Percentiles rank a stretch among this genome's conserved stretches.
phyloP scores from a whole-genome alignment of 2,329 filamentous ascomycete genomes.

The Xylaria sp. region DNA sequence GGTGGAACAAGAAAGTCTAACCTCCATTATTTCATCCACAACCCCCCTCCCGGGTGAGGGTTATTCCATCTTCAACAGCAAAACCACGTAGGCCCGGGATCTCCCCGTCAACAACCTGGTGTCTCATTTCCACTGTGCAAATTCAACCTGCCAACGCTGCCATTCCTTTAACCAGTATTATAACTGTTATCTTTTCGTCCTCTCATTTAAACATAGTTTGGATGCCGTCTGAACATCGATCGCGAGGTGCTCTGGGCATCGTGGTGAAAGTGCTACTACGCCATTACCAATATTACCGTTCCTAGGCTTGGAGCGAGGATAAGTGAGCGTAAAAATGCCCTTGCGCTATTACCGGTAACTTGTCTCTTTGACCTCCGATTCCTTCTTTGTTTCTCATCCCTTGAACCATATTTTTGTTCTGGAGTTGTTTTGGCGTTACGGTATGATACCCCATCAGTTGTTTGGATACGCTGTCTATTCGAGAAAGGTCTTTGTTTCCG shows the following conservation, averaged over 20 bases:
- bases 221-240: slow-evolving; percentile 40
- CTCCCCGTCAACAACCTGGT: neutral
- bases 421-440: slow-evolving; percentile 40
- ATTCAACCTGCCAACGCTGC: slow-evolving; percentile 46
- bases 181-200: slow-evolving; percentile 26
- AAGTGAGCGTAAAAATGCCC: slow-evolving; percentile 46
- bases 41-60: no score
- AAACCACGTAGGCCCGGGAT: slow-evolving; percentile 14
- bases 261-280: slow-evolving; percentile 47
- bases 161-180: slow-evolving; percentile 21
- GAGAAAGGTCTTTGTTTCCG: slow-evolving; percentile 37
- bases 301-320: slow-evolving; percentile 28
- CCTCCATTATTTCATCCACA: neutral
- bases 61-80: slow-evolving; percentile 36
- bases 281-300: slow-evolving; percentile 44
- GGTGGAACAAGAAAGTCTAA: slow-evolving; percentile 43
- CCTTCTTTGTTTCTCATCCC: slow-evolving; percentile 23
- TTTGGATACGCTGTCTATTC: slow-evolving; percentile 58
- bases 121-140: slow-evolving; percentile 31
- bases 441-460: slow-evolving; percentile 61
- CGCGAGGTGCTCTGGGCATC: slow-evolving; percentile 33
- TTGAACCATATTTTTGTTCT: slow-evolving; percentile 19
- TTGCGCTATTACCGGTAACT: slow-evolving; percentile 45
- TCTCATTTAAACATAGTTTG: slow-evolving; percentile 28
- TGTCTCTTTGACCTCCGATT: slow-evolving; percentile 31